Evolutionary conservation across 1,139 yeast genomes (phyloP).

Genomic region (Casaregolazyma lundiana): DNA sequence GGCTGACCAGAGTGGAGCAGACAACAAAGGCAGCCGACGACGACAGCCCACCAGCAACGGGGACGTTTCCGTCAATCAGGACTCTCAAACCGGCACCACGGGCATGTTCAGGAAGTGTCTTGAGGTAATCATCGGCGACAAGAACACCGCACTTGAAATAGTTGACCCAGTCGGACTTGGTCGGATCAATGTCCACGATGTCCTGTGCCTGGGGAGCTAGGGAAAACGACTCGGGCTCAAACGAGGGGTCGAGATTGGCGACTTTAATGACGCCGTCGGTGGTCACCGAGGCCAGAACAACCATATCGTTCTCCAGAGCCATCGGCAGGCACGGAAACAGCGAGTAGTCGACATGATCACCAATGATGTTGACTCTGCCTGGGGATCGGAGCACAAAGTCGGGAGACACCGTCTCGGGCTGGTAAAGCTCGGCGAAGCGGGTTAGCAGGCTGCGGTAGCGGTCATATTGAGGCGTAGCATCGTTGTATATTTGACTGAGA

Average conservation of each 20-base stretch:
- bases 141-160: constrained; percentile 64
- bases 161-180: constrained; percentile 55
- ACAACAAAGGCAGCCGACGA: constrained; percentile 74
- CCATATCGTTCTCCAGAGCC: constrained; percentile 65
- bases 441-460: constrained; percentile 24
- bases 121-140: constrained; percentile 53
- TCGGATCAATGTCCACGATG: constrained; percentile 45
- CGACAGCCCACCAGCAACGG: constrained; percentile 69
- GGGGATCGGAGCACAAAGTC: constrained; percentile 59
- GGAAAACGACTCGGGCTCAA: constrained; percentile 3
- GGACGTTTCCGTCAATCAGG: constrained; percentile 61
- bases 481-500: constrained; percentile 22
- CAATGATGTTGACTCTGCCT: constrained; percentile 70
- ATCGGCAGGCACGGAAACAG: constrained; percentile 68
- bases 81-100: constrained; percentile 45
- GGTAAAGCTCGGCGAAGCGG: constrained; percentile 22
- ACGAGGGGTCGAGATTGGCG: constrained; percentile 39
- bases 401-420: constrained; percentile 34
- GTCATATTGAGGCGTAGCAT: constrained; percentile 18
- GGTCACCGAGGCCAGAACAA: constrained; percentile 46
- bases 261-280: constrained; percentile 36
- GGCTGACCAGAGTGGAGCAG: constrained; percentile 56
- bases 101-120: constrained; percentile 16
- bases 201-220: constrained; percentile 33
- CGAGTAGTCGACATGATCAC: constrained; percentile 72